Base-by-base conservation (phyloP, 2,329 filamentous ascomycete species). In the Claviceps sp. region DNA sequence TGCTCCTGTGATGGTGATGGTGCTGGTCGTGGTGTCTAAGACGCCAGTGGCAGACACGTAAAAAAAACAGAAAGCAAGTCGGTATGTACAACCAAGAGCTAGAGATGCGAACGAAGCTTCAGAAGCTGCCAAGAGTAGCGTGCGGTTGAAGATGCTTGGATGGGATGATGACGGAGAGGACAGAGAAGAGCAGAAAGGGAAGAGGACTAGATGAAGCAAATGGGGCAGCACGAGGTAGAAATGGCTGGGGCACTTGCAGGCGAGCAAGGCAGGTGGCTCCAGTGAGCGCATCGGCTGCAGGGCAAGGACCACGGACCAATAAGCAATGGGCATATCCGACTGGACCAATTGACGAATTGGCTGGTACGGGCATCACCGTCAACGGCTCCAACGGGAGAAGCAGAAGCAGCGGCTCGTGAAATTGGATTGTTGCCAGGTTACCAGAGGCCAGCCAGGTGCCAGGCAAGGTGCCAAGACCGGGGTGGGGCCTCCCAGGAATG, bases 121-220 rank as follows among this genome's bases (percentile, higher is more conserved):
- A 45, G 50, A 49, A 47, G 52, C 50, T 38, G 42, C 24, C 52
- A 49, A 26, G 48, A 22, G 48, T 37, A 51, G 50, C 20, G 22
- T 18, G 44, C 47, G 34, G 47, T 26, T 52, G 52, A 52, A 30
- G 45, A 54, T 56, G 52, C 50, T 52, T 42, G 47, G 50, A 56
- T 52, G 55, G 49, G 48, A 54, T 55, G 48, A 49, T 54, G 53
- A 38, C 40, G 52, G 40, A 47, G 46, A 50, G 50, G 18, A 45
- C 47, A 46, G 37, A 48, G 40, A 49, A 47, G 44, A 49, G 34
- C 38, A 52, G 37, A 48, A 22, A 6, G 3, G 34, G 24, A 51
- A 43, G 48, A 51, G 22, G 49, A 50, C 40, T 37, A 42, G 26
- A 45, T 24, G 41, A 48, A 30, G 49, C 47, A 46, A 34, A 47